Evolutionary conservation across 2,329 filamentous ascomycete species (phyloP), one percentile per base, ranked within the genome.

Genomic region (Escovopsis sp.): DNA sequence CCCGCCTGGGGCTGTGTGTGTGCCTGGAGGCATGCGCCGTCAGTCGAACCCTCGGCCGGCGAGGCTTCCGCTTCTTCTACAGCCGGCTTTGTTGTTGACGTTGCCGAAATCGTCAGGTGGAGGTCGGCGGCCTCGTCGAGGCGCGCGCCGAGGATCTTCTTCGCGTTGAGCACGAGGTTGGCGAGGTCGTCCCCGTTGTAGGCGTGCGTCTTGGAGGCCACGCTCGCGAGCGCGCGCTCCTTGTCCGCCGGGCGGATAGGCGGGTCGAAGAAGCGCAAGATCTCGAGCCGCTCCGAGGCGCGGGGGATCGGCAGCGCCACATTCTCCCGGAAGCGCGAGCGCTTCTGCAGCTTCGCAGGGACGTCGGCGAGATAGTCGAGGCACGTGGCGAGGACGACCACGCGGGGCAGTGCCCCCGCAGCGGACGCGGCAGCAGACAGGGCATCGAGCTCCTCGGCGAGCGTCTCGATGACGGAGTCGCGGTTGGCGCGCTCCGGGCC

Each of bases 191-290:
- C 69, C 4, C 81, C 80, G 23, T 84, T 92, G 54, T 84, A 94
- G 4, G 87, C 88, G 49, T 94, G 86, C 0, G 87, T 92, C 37
- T 75, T 72, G 41, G 81, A 72, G 29, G 79, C 79, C 30, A 93
- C 60, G 14, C 66, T 60, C 4, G 66, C 58, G 14, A 85, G 57
- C 9, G 74, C 60, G 2, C 58, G 56, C 3, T 77, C 64, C 36
- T 56, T 62, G 8, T 61, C 60, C 8, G 61, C 65, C 4, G 63
- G 48, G n/a, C 52, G 59, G 31, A 72, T 60, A 19, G 52, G 59
- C 12, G 60, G 61, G 33, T 60, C 49, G 39, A 81, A 62, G 6
- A 71, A 72, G 21, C 72, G 67, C 16, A 94, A 56, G 11, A 94
- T 93, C 21, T 84, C 76, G 33, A 74, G 70, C 27, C 88, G 71